These are phyloP conservation scores for Sarocladium brachiariae DNA, from an alignment of 2,329 filamentous ascomycete species.

Conservation along the genomic window DNA sequence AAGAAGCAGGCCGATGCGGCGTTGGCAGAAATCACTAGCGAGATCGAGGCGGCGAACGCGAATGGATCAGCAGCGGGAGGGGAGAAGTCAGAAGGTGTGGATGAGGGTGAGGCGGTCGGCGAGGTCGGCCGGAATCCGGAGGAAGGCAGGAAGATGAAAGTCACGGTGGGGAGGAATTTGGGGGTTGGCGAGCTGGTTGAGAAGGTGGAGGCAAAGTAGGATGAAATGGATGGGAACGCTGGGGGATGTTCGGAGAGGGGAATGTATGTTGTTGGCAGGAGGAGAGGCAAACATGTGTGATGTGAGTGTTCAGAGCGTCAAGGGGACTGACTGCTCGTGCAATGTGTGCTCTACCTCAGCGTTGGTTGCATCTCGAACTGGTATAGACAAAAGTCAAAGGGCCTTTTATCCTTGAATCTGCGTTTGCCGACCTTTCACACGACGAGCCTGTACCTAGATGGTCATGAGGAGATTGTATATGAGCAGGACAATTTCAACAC, in stretches of 20 bases:
- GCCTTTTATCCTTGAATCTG: neutral
- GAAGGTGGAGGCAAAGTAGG: conserved; percentile 49
- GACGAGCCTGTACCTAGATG: too few relatives aligned
- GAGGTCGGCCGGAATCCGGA: conserved; percentile 49
- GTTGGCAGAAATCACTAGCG: conserved; percentile 23
- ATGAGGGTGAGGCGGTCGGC: conserved; percentile 67
- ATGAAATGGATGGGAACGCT: neutral
- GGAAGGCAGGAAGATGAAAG: conserved; percentile 63
- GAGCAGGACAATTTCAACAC: too few relatives aligned
- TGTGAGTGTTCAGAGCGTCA: too few relatives aligned
- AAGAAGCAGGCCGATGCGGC: conserved; percentile 39
- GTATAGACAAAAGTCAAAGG: neutral
- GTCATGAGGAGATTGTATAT: too few relatives aligned
- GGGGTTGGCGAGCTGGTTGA: conserved; percentile 76
- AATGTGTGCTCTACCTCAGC: conserved; percentile 1
- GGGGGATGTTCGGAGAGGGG: too few relatives aligned
- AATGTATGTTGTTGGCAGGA: too few relatives aligned
- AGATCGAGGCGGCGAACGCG: conserved; percentile 40
- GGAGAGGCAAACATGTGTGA: too few relatives aligned
- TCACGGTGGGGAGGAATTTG: conserved; percentile 73
- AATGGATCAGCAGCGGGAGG: conserved; percentile 21
- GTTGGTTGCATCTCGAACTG: conserved; percentile 5
- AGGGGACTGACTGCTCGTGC: neutral
- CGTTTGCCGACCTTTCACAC: neutral
- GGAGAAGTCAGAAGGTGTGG: conserved; percentile 31